Conservation (phyloP, 2,329 filamentous ascomycete species). For the Torrubiella hemipterigena region DNA sequence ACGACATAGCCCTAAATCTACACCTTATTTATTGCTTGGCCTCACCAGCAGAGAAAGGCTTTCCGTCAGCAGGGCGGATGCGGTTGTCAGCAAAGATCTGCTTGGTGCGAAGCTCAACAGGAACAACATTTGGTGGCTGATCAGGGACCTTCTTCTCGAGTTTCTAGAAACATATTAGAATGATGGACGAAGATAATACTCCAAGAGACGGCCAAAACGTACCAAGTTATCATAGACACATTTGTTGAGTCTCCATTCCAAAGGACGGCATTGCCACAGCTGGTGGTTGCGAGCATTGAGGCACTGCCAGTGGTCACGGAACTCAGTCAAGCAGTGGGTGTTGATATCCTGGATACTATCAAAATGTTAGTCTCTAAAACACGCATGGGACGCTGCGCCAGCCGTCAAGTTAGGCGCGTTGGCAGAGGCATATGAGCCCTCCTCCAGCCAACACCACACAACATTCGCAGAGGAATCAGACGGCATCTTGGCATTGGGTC, state of each 20-base stretch:
- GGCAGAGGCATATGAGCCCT: neutral
- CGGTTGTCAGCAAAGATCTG: constrained; percentile 49
- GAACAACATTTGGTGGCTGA: constrained; percentile 54
- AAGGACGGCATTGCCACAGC: constrained; percentile 84
- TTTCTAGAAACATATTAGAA: constrained; percentile 45
- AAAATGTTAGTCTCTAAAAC: constrained; percentile 1
- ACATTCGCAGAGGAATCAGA: constrained; percentile 1
- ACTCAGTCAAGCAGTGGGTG: constrained; percentile 82
- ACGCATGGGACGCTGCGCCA: no score
- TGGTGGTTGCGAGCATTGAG: constrained; percentile 97
- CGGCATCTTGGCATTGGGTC: neutral
- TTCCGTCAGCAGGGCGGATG: constrained; percentile 27
- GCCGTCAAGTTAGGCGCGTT: no score
- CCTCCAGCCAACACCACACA: neutral
- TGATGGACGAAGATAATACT: neutral
- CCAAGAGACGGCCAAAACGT: constrained; percentile 22
- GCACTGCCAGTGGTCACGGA: constrained; percentile 89
- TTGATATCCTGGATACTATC: constrained; percentile 85
- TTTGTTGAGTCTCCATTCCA: constrained; percentile 83
- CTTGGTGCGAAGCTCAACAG: constrained; percentile 59
- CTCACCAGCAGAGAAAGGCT: constrained; percentile 26
- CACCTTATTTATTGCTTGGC: constrained; percentile 21
- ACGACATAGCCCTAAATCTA: constrained; percentile 8
- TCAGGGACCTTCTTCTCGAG: constrained; percentile 73
- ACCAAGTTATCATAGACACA: constrained; percentile 96